Evolutionary conservation across 2,329 filamentous ascomycete species (phyloP), one percentile per base, ranked within the genome.

Genomic region (Fusarium domesticum): DNA sequence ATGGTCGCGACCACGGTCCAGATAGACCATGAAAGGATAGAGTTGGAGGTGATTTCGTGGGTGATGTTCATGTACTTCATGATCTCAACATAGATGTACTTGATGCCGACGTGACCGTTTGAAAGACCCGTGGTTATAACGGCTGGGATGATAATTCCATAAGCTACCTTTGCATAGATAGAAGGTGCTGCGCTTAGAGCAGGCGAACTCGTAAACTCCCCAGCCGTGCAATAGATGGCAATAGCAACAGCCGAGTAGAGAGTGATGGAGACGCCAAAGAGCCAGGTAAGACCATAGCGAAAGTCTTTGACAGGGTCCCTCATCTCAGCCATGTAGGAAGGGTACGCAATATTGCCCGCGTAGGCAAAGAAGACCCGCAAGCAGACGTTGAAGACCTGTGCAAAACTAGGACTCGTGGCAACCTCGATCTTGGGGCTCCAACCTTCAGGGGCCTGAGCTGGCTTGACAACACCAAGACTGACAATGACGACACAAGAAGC

Each of bases 241-340:
- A 51, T 37, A 7, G 53, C 48, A 6, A 50, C 36, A 14, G 42
- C 32, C 18, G 48, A 37, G 14, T 56, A 56, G 11, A 56, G 34
- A 7, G 43, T 17, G 11, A 53, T 49, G 10, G 42, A 45, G 28
- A 42, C 42, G 31, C n/a, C 30, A 8, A 49, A 40, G 1, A 55
- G 42, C 34, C 37, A 37, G 6, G 36, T 18, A 11, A 55, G 35
- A 12, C 36, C 42, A 20, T 37, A 45, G 6, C 34, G n/a, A 18
- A 54, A 55, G 32, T 55, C 52, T n/a, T 40, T 36, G 14, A 35
- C 34, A 4, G 52, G 52, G 34, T 55, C 41, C 18, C 36, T 36
- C 49, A 54, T 50, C 48, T 55, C 52, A 14, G 41, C 43, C 43
- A 55, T 54, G 35, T 50, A 48, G 4, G 37, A 33, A 23, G 64